These are phyloP conservation scores for Aspergillus caelatus DNA, from an alignment of 2,329 filamentous ascomycete genomes.

Conservation along the genomic window DNA sequence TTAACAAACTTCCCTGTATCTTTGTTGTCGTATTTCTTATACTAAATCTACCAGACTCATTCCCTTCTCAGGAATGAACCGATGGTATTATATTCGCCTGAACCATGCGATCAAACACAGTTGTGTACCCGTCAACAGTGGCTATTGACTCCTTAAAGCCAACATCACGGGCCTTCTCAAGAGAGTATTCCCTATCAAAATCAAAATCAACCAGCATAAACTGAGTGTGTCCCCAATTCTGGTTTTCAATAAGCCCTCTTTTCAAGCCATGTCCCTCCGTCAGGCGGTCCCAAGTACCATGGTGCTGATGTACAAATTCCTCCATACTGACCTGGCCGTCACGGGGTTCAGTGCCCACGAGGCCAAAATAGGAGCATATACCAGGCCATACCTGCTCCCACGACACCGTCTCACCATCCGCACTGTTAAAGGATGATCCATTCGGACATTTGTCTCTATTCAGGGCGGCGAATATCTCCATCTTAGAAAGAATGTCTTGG, in stretches of 20 bases:
- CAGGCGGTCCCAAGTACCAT: conserved; percentile 18
- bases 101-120: conserved; percentile 27
- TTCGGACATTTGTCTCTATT: conserved; percentile 23
- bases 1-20: no score
- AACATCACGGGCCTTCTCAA: conserved; percentile 18
- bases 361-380: conserved; percentile 31
- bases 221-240: conserved; percentile 23
- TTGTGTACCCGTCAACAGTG: conserved; percentile 21
- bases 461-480: conserved; percentile 30
- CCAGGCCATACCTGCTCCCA: conserved; percentile 30
- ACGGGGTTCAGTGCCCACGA: conserved; percentile 23
- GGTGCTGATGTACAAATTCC: conserved; percentile 20
- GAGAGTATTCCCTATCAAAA: conserved; percentile 25
- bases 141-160: conserved; percentile 27
- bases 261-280: conserved; percentile 19
- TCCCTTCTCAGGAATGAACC: neutral
- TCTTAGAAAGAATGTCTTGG: conserved; percentile 28
- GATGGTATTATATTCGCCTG: conserved; percentile 41
- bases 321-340: conserved; percentile 10
- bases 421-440: conserved; percentile 27
- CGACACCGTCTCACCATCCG: conserved; percentile 23
- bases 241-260: conserved; percentile 16
- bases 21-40: no score
- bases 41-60: no score
- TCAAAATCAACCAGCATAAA: conserved; percentile 25